Evolutionary conservation across 139 green algal genomes (phyloP), one percentile per base, ranked within the genome.

Genomic region (Nannochloris sp.): DNA sequence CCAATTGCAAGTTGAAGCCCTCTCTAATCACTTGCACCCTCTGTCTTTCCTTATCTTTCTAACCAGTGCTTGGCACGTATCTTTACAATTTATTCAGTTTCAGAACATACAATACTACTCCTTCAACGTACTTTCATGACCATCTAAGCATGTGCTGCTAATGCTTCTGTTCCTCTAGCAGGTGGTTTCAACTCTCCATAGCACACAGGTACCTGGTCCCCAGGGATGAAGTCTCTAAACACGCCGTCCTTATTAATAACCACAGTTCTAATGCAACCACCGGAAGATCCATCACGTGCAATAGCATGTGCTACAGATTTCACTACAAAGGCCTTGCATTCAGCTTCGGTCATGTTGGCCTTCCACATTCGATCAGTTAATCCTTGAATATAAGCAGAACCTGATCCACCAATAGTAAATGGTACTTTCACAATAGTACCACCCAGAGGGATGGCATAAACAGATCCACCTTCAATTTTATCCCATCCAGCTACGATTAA

Each of bases 301-400:
- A 97, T 95, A 12, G 91, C 91, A 54, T 90, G 85, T 9, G 64
- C 65, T 19, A 96, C 76, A 4, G 84, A 79, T 48, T 78, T 72
- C 4, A 79, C 30, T 13, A 96, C 87, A 78, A 96, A 97, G 3
- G 71, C 68, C 30, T 78, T 67, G 61, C 82, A 90, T 68, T 95
- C 78, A 47, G 81, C 77, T 54, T 86, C 70, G 1, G 57, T 87
- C 85, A 97, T 95, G 67, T 74, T 74, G 2, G 78, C 65, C 37
- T 59, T 71, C 73, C 81, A 97, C 58, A 85, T 77, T 74, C 84
- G 87, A 68, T 95, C 89, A 61, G 71, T 83, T 29, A 88, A 86
- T 27, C 86, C 87, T 23, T 82, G 81, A 65, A 97, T 95, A 79
- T 96, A 97, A 4, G 85, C 85, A 4, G 83, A 93, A 1, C 91